Conservation (phyloP, 371 early-diverging fungal species). For the Gilbertella persicaria region DNA sequence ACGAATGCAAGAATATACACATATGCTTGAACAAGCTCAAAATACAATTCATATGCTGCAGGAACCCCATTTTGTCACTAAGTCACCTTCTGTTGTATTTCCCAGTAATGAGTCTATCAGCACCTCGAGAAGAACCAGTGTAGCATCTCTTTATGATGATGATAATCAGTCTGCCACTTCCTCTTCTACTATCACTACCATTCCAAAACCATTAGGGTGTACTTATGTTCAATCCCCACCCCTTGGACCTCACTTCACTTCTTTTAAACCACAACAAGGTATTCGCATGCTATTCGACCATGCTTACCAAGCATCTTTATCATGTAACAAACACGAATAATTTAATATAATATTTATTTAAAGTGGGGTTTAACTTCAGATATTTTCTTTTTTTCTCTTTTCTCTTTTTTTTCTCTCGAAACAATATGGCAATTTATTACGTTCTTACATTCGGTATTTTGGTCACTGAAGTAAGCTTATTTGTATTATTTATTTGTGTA, state of each 20-base stretch:
- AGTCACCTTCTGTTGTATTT: background rate
- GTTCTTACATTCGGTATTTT: background rate
- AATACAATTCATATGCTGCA: slow-evolving; percentile 35
- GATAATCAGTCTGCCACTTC: background rate
- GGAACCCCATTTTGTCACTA: slow-evolving; percentile 6
- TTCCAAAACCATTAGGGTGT: background rate
- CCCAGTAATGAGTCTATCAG: no score
- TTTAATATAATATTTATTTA: no score
- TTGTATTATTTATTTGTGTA: no score
- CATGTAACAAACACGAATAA: no score
- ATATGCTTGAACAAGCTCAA: slow-evolving; percentile 48
- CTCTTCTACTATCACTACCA: background rate
- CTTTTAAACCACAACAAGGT: background rate
- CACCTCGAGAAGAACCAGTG: background rate
- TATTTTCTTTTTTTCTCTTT: background rate
- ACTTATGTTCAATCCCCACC: background rate
- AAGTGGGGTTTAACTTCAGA: no score
- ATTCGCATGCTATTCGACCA: background rate
- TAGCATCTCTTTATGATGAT: background rate
- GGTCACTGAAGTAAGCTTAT: background rate
- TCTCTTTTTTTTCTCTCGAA: background rate
- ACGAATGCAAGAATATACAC: slow-evolving; percentile 44
- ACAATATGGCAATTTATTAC: background rate
- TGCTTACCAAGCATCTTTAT: no score
- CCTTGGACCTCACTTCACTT: background rate